These are phyloP conservation scores for Serendipita indica DNA, from an alignment of 768 basidiomycete genomes.

Conservation along the genomic window DNA sequence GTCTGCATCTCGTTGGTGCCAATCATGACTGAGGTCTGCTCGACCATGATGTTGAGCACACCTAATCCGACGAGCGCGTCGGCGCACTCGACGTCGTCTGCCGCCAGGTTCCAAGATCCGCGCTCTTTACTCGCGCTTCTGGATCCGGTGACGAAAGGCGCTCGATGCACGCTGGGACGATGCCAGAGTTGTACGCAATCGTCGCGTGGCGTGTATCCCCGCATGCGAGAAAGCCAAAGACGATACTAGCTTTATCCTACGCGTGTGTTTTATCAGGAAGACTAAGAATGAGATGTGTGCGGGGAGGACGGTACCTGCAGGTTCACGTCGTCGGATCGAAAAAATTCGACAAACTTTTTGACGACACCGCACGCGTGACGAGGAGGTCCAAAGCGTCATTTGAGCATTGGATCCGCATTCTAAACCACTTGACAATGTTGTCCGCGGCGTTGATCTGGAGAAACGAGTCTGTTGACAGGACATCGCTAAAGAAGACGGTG, in stretches of 20 bases:
- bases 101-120: conserved; percentile 7
- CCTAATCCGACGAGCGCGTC: background rate
- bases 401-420: background rate
- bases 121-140: background rate
- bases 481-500: background rate
- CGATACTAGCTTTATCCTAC: background rate
- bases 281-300: background rate
- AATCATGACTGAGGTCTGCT: background rate
- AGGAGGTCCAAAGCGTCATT: background rate
- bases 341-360: background rate
- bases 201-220: conserved; percentile 7
- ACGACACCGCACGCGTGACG: background rate
- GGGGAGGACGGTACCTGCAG: background rate
- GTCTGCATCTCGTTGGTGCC: background rate
- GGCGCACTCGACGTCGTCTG: conserved; percentile 2
- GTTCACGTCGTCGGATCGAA: background rate
- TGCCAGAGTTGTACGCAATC: conserved; percentile 3
- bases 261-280: background rate
- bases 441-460: background rate
- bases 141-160: background rate
- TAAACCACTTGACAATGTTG: background rate
- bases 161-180: background rate
- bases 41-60: background rate
- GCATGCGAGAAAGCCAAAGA: background rate
- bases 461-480: background rate